phyloP scores from a whole-genome alignment of 1,284 basidiomycete genomes.

The Sporisorium graminicola region DNA sequence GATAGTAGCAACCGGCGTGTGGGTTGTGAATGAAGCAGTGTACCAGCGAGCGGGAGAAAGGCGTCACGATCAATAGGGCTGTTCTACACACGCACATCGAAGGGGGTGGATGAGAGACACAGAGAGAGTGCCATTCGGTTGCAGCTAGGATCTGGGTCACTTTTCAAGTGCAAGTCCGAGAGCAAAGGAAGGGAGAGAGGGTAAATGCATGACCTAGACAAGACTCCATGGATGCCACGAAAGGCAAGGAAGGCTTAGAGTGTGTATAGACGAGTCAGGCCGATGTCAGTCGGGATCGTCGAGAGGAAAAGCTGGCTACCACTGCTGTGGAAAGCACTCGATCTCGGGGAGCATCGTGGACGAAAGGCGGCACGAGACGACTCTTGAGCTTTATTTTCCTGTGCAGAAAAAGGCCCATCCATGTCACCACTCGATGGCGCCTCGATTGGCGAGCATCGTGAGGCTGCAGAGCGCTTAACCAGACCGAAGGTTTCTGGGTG shows the following conservation, averaged over 20 bases:
- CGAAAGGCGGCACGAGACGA: conserved; percentile 3
- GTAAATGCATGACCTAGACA: no score
- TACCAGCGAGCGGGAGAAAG: neutral
- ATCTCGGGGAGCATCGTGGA: conserved; percentile 23
- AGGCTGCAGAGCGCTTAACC: neutral
- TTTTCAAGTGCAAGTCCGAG: neutral
- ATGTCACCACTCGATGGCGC: neutral
- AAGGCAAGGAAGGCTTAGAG: no score
- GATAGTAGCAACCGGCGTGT: neutral
- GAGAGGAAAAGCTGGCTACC: neutral
- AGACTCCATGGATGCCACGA: no score
- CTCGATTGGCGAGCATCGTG: neutral
- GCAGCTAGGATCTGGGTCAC: neutral
- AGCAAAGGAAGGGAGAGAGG: no score
- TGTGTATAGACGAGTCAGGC: neutral
- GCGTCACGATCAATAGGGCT: neutral
- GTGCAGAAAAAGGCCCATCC: neutral
- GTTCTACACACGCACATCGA: neutral
- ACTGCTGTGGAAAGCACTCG: conserved; percentile 3
- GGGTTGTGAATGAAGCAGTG: neutral
- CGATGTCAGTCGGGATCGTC: neutral
- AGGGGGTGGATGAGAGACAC: neutral
- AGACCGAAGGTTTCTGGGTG: no score
- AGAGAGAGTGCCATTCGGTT: neutral
- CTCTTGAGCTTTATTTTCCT: conserved; percentile 15